Percentiles rank a stretch among this genome's conserved stretches.
These are phyloP conservation scores for Tillandsia fasciculata DNA, from an alignment of 176 grass and related monocot genomes.

Conservation along the genomic window DNA sequence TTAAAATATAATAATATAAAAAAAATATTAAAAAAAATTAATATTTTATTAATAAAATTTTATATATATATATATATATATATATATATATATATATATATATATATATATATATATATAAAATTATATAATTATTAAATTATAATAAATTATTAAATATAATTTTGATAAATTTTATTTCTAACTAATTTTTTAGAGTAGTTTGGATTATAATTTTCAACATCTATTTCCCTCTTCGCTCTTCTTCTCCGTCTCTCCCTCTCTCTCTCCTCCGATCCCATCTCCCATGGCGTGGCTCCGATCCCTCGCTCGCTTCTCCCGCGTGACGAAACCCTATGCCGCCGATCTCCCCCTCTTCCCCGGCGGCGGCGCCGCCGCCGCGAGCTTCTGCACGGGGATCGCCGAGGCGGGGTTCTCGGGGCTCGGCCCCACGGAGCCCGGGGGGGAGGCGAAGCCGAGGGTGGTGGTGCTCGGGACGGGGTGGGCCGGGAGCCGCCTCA, in stretches of 20 bases:
- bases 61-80: too few species aligned
- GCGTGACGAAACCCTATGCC: background rate
- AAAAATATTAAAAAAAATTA: too few species aligned
- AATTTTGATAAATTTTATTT: too few species aligned
- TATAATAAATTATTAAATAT: too few species aligned
- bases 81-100: too few species aligned
- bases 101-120: too few species aligned
- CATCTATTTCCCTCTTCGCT: background rate
- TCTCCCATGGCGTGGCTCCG: slow-evolving; percentile 23
- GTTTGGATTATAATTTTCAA: too few species aligned
- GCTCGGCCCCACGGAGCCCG: slow-evolving; percentile 47
- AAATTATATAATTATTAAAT: too few species aligned
- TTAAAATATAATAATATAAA: too few species aligned
- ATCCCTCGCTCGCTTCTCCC: slow-evolving; percentile 14
- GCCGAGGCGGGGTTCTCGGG: slow-evolving; percentile 27
- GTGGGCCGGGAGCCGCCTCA: slow-evolving; percentile 79
- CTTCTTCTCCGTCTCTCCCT: slow-evolving; percentile 18
- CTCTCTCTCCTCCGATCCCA: slow-evolving; percentile 21
- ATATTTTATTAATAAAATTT: too few species aligned
- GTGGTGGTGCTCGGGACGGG: slow-evolving; percentile 90
- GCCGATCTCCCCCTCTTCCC: slow-evolving; percentile 2
- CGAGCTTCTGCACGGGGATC: background rate
- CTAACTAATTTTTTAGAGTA: too few species aligned
- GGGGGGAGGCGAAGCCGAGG: slow-evolving; percentile 61
- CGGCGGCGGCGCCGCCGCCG: background rate